Evolutionary conservation across 1,284 basidiomycete genomes (phyloP), one percentile per base, ranked within the genome.

Genomic region (Athelia sp.): DNA sequence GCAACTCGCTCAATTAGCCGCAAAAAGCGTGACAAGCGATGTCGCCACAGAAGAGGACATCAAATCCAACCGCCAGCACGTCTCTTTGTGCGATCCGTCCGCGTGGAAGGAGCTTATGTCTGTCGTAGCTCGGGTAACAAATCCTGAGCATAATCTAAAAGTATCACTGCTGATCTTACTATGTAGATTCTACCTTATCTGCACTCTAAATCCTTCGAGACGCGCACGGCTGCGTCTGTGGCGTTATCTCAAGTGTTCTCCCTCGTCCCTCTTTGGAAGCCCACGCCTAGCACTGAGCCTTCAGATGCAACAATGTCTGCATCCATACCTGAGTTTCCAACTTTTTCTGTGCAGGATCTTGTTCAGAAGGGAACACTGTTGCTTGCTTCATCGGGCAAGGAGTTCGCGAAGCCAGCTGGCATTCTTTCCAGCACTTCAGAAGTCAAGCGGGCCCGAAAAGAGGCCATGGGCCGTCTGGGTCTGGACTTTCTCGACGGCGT

Each of bases 1-100:
- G 62, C 94, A 97, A 67, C 79, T 97, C 40, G 94, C 92, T 1
- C 90, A 94, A 60, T 78, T 96, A 50, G 93, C 93, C 2, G 87
- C 81, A 18, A 86, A 89, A 66, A 84, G 83, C 59, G 81, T 93
- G 55, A 81, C 84, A 59, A 81, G 79, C 57, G 90, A 94, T 72
- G 89, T 90, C 47, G 78, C 85, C 26, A 76, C 86, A 63, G 80
- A 84, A 56, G 90, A 91, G 56, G 85, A 91, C 53, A 72, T 87
- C 52, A 88, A 87, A 54, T 70, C 78, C 44, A 70, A 61, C 49
- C 77, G 82, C 45, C 78, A 80, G 52, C 79, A 84, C 66, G 70
- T 75, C 23, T 69, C 79, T 44, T 63, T 76, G 54, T 74, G 73
- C 43, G 87, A 90, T 60, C 77, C 79, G 45, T 76, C 84, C 31